These are phyloP conservation scores for Bryopsis sp. DNA, from an alignment of 139 green algal species.

Conservation along the genomic window DNA sequence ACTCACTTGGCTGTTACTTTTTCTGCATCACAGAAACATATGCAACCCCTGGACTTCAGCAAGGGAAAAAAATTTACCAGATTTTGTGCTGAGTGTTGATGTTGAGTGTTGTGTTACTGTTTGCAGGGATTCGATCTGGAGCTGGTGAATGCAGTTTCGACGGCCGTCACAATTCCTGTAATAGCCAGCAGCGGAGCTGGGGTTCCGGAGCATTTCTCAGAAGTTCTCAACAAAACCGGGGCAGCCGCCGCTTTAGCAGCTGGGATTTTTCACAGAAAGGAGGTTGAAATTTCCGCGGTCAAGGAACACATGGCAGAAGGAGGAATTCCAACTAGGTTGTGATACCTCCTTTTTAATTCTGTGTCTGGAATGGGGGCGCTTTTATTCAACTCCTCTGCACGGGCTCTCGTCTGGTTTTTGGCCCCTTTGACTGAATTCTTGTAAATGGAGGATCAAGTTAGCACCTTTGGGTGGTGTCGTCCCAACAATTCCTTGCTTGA, in stretches of 20 bases:
- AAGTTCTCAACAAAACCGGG: constrained; percentile 75
- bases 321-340: constrained; percentile 69
- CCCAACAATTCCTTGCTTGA: too few species aligned
- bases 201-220: constrained; percentile 81
- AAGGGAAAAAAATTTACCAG: background rate
- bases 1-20: background rate
- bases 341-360: too few species aligned
- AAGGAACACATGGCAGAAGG: constrained; percentile 78
- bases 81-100: background rate
- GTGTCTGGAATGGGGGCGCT: too few species aligned
- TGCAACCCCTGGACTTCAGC: background rate
- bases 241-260: constrained; percentile 87
- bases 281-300: constrained; percentile 86
- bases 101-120: background rate
- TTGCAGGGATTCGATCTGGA: constrained; percentile 87
- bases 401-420: too few species aligned
- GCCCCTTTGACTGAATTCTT: too few species aligned
- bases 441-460: too few species aligned
- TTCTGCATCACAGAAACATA: constrained; percentile 4
- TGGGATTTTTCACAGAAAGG: constrained; percentile 93
- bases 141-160: constrained; percentile 75
- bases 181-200: constrained; percentile 91
- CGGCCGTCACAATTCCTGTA: constrained; percentile 92
- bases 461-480: too few species aligned
- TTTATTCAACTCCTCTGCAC: too few species aligned